Evolutionary conservation across 1,139 yeast genomes (phyloP), one percentile per base, ranked within the genome.

Genomic region (Pichia sp.): DNA sequence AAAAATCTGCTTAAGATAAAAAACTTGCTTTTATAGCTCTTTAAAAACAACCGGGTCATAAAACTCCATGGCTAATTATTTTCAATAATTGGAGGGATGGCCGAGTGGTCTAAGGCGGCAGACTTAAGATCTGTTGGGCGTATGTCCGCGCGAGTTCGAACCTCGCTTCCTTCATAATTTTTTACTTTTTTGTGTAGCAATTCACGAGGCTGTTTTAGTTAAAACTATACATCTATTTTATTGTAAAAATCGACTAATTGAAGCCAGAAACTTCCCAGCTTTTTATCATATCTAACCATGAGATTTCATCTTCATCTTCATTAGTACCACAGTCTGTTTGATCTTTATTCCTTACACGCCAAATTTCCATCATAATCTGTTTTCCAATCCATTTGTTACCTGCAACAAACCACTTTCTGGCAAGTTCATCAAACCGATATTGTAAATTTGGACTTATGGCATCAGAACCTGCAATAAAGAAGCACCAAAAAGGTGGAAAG

Each of bases 61-160:
- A 16, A 16, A 16, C 23, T 16, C 23, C 23, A 16, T 16, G 23
- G 23, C 23, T 16, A 16, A 16, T 16, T 16, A 16, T 16, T 16
- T 39, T 29, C 29, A 36, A 33, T 32, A 41, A 28, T 49, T 55
- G 63, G 63, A 60, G 62, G 62, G 59, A 58, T 60, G 64, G 64
- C 64, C 63, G 63, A 60, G 64, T 58, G 64, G 64, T 60, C 63
- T 60, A 60, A 60, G 64, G 63, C 63, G 64, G 64, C 58, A 59
- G 62, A 59, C 63, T 60, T 59, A 60, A 60, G 64, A 60, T 57
- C 62, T 60, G 58, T 58, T 58, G 62, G 62, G 56, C 56, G 52
- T 49, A 49, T 66, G 80, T 76, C 84, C 84, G 84, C 84, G 84
- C 82, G 44, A 42, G 44, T 42, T 42, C 44, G 44, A 42, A 42